Evolutionary conservation across 768 basidiomycete genomes (phyloP), one percentile per base, ranked within the genome.

Genomic region (Rhodotorula diobovata): DNA sequence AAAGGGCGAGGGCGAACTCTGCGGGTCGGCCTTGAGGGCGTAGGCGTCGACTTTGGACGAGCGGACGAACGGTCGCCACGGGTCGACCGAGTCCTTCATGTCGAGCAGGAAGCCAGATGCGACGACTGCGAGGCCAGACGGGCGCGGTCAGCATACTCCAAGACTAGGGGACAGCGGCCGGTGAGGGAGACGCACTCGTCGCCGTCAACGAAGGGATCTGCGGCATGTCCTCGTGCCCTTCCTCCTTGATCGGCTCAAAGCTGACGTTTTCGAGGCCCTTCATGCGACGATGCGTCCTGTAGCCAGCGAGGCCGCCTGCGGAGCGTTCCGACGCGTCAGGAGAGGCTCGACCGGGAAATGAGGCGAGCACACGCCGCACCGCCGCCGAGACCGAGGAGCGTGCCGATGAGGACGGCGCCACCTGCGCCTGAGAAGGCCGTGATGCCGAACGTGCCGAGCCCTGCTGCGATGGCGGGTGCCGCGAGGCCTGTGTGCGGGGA

Each of bases 41-140:
- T 79, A 84, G 9, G 81, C 80, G 71, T 84, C 83, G n/a, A 80
- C 70, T 20, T 78, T 45, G 35, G 76, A 46, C 1, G 67, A 25
- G 16, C 61, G 45, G 45, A 75, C 75, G 25, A 73, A 72, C 11
- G 68, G 21, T 15, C 65, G 63, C 66, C 75, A 82, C 0, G 81
- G 79, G 23, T 77, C 74, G 54, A 82, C 71, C 25, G 77, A 80
- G 76, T 83, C 83, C n/a, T 77, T 79, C 15, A 67, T 66, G 8
- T 82, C 80, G 34, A 81, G 76, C 28, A 83, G 77, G 14, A 84
- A 77, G 30, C 83, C 83, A 7, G 83, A 82, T 0, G 82, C 80
- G 64, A 82, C 76, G 68, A 84, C 82, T 57, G 82, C 79, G 2
- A 79, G 81, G 5, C 12, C 28, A 10, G 41, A 30, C 8, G n/a